Conservation (phyloP, 441 rosid genomes). For the Syzygium malaccense region DNA sequence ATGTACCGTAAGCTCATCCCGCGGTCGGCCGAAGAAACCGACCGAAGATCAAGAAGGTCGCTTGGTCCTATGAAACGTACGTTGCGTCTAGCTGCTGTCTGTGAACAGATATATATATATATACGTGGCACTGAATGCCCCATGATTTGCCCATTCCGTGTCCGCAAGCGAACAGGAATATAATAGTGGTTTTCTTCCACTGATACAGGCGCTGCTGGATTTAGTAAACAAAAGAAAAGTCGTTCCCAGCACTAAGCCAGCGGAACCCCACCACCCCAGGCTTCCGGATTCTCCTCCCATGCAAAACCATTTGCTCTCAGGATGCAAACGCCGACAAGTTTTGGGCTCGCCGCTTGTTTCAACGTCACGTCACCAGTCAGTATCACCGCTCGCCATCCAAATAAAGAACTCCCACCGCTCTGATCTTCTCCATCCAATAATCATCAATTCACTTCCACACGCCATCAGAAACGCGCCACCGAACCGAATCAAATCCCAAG, state of each 20-base stretch:
- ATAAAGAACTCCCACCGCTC: background rate
- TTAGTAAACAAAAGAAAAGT: background rate
- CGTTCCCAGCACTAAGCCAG: background rate
- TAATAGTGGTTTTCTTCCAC: background rate
- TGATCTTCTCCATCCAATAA: background rate
- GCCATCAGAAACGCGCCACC: background rate
- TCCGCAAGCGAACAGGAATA: background rate
- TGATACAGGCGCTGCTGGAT: background rate
- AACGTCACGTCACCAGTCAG: background rate
- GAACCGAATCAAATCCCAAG: background rate
- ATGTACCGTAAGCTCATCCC: conserved; percentile 13
- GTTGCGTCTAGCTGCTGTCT: background rate
- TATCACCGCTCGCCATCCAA: background rate
- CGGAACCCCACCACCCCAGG: background rate
- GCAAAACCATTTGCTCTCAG: background rate
- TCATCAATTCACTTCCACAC: background rate
- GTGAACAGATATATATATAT: background rate
- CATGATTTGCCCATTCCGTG: background rate
- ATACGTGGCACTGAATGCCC: background rate
- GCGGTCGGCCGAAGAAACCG: background rate
- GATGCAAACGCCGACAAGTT: background rate
- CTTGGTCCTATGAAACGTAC: background rate
- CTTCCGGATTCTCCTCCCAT: background rate
- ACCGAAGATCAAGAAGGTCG: background rate
- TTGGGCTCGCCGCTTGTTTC: background rate